Base-by-base conservation (phyloP, 495 filamentous ascomycete genomes). In the Aeminium ludgeri region DNA sequence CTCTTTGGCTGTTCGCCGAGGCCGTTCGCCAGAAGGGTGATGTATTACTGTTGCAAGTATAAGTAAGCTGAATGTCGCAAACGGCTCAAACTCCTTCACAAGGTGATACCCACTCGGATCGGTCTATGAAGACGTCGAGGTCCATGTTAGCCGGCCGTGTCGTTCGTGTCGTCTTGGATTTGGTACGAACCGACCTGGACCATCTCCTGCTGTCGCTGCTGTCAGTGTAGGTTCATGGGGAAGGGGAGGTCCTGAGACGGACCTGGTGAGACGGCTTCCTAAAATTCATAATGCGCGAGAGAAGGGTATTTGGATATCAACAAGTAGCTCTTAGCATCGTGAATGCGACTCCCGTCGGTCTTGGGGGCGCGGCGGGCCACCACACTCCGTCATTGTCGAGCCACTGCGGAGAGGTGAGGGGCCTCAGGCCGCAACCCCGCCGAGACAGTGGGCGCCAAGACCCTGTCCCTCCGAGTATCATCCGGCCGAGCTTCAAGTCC, bases 121-220 rank as follows among this genome's bases (percentile, higher is more conserved):
- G 64, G 51, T 68, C 69, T 69, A 51, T 38, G 40, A 48, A 44
- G 23, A 40, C 37, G 37, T 38, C 39, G 6, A 39, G 37, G 36
- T 49, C 46, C 42, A 41, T 44, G 35, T 45, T 44, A 49, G 46
- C 41, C 45, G 8, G 46, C 34, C n/a, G 32, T 39, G 10, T 30
- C 25, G 36, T 44, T 40, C 43, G 29, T 33, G 10, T n/a, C 36
- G 37, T 16, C 16, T 36, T 30, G 35, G 41, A 20, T 38, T 52
- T 55, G 53, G 56, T 63, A 78, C 76, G 69, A 74, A 95, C 89
- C 89, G 69, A 97, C 85, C 78, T 97, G 87, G 48, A 93, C 82
- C 89, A 97, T 97, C 73, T 97, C 87, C 86, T 96, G 56, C 34
- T 31, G 8, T 19, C 27, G 15, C n/a, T 16, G n/a, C n/a, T 7